A percentile compares a stretch with the other conserved stretches of the same genome.
phyloP scores from a whole-genome alignment of 345 rosid species.

The Arabidopsis arenosa region DNA sequence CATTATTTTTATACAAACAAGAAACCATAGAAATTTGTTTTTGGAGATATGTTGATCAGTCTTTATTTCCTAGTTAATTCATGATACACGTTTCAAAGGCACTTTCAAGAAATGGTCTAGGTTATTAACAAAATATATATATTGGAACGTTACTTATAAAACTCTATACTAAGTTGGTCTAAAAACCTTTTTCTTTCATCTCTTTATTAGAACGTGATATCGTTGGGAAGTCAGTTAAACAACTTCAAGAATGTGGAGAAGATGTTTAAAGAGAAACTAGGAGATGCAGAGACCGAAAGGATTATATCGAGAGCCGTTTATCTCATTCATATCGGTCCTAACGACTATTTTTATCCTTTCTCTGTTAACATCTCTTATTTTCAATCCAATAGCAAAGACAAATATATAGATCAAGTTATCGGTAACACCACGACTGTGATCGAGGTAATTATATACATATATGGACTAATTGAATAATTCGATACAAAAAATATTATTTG shows the following conservation, averaged over 20 bases:
- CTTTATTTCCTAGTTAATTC: too few species aligned
- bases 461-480: neutral
- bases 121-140: neutral
- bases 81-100: neutral
- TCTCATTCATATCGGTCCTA: slow-evolving; percentile 50
- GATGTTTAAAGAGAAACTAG: slow-evolving; percentile 46
- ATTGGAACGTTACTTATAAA: neutral
- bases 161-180: neutral
- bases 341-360: slow-evolving; percentile 47
- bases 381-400: slow-evolving; percentile 42
- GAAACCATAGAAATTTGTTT: neutral
- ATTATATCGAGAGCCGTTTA: slow-evolving; percentile 52
- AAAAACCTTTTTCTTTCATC: neutral
- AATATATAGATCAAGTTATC: slow-evolving; percentile 45
- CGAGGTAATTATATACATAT: slow-evolving; percentile 39
- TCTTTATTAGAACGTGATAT: slow-evolving; percentile 45
- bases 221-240: slow-evolving; percentile 48
- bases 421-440: slow-evolving; percentile 50
- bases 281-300: slow-evolving; percentile 44
- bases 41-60: neutral
- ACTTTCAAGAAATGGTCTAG: neutral
- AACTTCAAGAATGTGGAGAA: slow-evolving; percentile 50
- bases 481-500: neutral
- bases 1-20: neutral
- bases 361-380: slow-evolving; percentile 34